Conservation (phyloP, 371 early-diverging fungal species). For the Dentiscutata heterogama region DNA sequence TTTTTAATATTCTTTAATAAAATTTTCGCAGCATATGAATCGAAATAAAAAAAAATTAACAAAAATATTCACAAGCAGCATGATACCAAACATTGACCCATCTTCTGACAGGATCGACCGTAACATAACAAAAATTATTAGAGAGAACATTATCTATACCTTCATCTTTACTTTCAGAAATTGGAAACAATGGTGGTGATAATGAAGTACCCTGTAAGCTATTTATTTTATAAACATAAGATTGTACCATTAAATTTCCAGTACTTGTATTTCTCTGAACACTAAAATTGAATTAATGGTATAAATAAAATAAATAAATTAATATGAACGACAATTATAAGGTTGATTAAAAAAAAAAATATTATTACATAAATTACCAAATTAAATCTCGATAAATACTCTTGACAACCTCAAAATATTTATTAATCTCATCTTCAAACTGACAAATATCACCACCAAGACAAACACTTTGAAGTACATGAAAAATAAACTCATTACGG, state of each 20-base stretch:
- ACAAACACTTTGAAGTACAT: neutral
- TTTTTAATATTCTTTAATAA: too few species aligned
- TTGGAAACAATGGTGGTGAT: neutral
- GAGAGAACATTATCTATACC: neutral
- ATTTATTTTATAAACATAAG: constrained; percentile 29
- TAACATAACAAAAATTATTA: constrained; percentile 21
- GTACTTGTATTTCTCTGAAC: constrained; percentile 1
- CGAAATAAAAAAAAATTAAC: neutral
- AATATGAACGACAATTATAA: neutral
- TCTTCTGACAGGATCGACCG: constrained; percentile 2
- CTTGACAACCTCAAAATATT: constrained; percentile 3
- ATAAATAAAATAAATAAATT: neutral
- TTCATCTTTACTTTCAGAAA: neutral
- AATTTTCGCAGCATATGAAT: too few species aligned
- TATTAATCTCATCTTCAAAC: neutral
- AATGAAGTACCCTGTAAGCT: neutral
- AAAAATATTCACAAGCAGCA: constrained; percentile 31
- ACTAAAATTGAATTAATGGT: neutral
- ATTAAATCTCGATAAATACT: constrained; percentile 20
- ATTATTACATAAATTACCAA: neutral
- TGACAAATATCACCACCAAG: constrained; percentile 15
- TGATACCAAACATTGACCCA: constrained; percentile 28
- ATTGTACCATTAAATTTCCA: constrained; percentile 13
- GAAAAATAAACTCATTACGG: constrained; percentile 18
- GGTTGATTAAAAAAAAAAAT: neutral